Base-by-base conservation (phyloP, 352 stramenopile genomes). In the Pythium aristosporum region DNA sequence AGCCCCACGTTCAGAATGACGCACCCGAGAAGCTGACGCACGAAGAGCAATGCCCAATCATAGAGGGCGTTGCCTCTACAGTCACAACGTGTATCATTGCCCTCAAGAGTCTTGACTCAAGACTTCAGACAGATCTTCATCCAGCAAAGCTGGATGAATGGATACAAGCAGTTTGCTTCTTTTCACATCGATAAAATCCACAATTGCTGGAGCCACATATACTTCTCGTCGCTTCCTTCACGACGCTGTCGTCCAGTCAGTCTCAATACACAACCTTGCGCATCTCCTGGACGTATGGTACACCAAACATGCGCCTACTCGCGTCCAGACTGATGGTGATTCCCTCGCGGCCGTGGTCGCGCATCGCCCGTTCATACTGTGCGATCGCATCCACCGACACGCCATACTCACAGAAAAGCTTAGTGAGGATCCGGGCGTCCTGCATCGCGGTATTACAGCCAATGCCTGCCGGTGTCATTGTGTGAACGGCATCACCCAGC, bases 401-500 rank as follows among this genome's bases (percentile, higher is more conserved):
- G 10, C 78, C 80, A 43, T 75, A 54, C 30, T 77, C 69, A 16
- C 77, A 53, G 28, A 89, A 68, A 41, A 16, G 10, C 5, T 18
- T 41, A 11, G 80, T 42, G 37, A 42, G 37, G 37, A 42, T 42
- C 1, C 37, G 37, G 3, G 37, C 78, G 57, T 89, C 80, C 44
- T 81, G 71, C 12, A 89, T 56, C 8, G 80, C 80, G 3, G 77
- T 82, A 58, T 87, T 89, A 57, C 73, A 85, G 30, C 76, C 79
- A 25, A 87, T 82, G 11, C 80, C 80, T 13, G 79, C 78, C 0
- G 78, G 80, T 11, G 74, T 67, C 80, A 89, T 89, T 1, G 80
- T 85, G 69, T 89, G 80, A 16, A 82, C 69, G 0, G 80, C 76
- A 49, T 89, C 80, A 9, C 80, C 80, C 8, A 89, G 59, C 20